Base-by-base conservation (phyloP, 352 stramenopile genomes). In the Phytophthora pini region DNA sequence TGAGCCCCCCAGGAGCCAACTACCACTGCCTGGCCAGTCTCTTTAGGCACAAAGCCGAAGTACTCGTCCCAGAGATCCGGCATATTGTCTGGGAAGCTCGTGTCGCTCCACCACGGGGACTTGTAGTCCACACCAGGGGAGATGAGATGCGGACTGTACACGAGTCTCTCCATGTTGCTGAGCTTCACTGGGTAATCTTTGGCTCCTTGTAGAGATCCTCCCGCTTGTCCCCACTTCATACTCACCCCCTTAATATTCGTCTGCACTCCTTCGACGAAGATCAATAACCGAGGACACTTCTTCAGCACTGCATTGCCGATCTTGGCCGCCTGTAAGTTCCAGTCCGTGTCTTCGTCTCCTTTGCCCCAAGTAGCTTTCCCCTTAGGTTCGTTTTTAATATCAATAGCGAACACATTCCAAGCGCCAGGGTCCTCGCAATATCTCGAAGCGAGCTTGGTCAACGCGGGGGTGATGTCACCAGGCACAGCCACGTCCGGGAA, bases 311-410 rank as follows among this genome's bases (percentile, higher is more conserved):
- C 79, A 55, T 91, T 90, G 46, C 84, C 84, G 31, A 91, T 89
- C 66, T 84, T 80, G 15, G 73, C 69, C 3, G 84, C 82, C 31
- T 80, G 74, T 20, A 90, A 51, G 29, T 76, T 69, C 82, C 82
- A 93, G 71, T 93, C 84, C n/a, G 82, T 91, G 46, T 70, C 57
- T 49, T 66, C 55, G 41, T 88, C 70, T 43, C 79, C 82, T 59
- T 72, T 77, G 5, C 80, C 84, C 84, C 84, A 93, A 34, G 82
- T 82, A 1, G 84, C 79, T 29, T 73, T 86, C 4, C 82, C 82
- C 47, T 89, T 88, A 2, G 84, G 84, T 45, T 93, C 82, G 69
- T 91, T 93, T 65, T 93, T 93, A 61, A 93, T 77, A 50, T 93
- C 82, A 31, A 91, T 73, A 36, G 79, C 84, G 32, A 93, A 67